phyloP scores from a whole-genome alignment of 2,329 filamentous ascomycete species.

The Pseudocercospora vitis region DNA sequence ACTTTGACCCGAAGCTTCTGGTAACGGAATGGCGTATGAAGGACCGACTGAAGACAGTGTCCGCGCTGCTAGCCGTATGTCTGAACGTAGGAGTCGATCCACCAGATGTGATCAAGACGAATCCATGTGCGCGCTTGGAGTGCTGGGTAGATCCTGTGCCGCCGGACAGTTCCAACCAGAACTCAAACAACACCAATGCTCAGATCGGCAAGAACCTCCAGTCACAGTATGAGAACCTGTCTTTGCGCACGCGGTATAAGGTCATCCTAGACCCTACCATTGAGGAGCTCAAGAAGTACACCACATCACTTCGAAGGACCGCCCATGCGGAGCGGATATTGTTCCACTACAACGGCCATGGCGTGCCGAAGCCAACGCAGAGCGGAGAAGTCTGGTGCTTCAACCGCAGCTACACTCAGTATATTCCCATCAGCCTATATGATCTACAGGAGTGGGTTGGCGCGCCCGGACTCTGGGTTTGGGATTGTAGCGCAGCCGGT shows the following conservation, averaged over 20 bases:
- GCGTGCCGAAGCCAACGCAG: constrained; percentile 89
- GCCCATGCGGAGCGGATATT: constrained; percentile 94
- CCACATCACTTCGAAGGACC: constrained; percentile 82
- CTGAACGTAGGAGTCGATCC: constrained; percentile 97
- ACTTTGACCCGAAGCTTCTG: constrained; percentile 33
- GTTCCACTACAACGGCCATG: constrained; percentile 99
- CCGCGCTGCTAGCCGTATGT: constrained; percentile 88
- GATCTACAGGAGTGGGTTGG: constrained; percentile 95
- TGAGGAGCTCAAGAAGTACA: constrained; percentile 96
- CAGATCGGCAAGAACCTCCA: constrained; percentile 96
- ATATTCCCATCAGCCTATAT: constrained; percentile 93
- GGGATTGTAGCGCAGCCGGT: constrained; percentile 94
- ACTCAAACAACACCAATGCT: constrained; percentile 56
- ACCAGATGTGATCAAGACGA: constrained; percentile 94
- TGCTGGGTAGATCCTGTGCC: constrained; percentile 91
- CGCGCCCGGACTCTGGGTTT: constrained; percentile 93
- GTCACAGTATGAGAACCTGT: constrained; percentile 91
- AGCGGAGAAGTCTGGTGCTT: constrained; percentile 99
- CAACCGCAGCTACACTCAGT: constrained; percentile 98
- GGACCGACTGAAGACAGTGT: constrained; percentile 93
- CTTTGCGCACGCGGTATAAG: constrained; percentile 94
- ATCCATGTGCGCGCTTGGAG: constrained; percentile 87
- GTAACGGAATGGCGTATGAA: constrained; percentile 97
- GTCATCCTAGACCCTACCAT: constrained; percentile 95
- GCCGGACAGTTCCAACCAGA: constrained; percentile 49